These are phyloP conservation scores for Xylaria palmicola DNA, from an alignment of 495 filamentous ascomycete genomes.

Conservation along the genomic window DNA sequence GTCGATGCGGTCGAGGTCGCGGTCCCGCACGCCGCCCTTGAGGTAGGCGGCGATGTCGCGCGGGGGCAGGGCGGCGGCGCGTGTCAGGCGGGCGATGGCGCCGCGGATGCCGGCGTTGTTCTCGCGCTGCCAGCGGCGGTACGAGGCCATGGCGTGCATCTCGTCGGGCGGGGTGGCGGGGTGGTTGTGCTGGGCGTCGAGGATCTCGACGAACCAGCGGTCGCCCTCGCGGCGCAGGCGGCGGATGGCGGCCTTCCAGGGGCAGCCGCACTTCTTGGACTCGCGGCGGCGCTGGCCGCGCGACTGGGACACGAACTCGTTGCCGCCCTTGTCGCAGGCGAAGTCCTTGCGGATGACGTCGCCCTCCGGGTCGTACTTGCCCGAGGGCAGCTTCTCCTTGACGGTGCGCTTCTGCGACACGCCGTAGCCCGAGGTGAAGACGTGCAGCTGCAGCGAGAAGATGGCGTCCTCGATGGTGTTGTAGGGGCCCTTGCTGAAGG, in stretches of 20 bases:
- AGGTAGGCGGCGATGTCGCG: conserved; percentile 25
- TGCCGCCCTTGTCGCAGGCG: conserved; percentile 29
- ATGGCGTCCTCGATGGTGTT: conserved; percentile 25
- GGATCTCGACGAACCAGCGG: conserved; percentile 28
- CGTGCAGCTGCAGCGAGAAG: conserved; percentile 29
- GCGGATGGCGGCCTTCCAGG: conserved; percentile 27
- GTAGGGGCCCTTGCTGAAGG: conserved; percentile 66
- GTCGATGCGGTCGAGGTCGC: conserved; percentile 26
- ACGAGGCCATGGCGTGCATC: conserved; percentile 31
- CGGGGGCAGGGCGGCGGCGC: conserved; percentile 29
- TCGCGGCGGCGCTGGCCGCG: conserved; percentile 31
- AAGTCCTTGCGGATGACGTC: conserved; percentile 31
- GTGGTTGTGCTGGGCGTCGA: conserved; percentile 27
- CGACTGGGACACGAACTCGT: conserved; percentile 29
- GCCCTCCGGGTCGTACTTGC: conserved; percentile 28
- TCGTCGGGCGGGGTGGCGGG: conserved; percentile 25
- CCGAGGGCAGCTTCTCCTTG: conserved; percentile 31
- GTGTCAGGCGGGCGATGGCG: conserved; percentile 21
- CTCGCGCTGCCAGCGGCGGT: conserved; percentile 32
- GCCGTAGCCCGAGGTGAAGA: conserved; percentile 31
- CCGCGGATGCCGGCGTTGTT: conserved; percentile 30
- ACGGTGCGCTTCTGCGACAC: conserved; percentile 34
- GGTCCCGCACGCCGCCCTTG: conserved; percentile 24
- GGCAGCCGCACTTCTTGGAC: conserved; percentile 28
- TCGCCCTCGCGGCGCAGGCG: conserved; percentile 29